These are phyloP conservation scores for Cornus controversa DNA, from an alignment of 148 eudicot genomes.

Conservation along the genomic window DNA sequence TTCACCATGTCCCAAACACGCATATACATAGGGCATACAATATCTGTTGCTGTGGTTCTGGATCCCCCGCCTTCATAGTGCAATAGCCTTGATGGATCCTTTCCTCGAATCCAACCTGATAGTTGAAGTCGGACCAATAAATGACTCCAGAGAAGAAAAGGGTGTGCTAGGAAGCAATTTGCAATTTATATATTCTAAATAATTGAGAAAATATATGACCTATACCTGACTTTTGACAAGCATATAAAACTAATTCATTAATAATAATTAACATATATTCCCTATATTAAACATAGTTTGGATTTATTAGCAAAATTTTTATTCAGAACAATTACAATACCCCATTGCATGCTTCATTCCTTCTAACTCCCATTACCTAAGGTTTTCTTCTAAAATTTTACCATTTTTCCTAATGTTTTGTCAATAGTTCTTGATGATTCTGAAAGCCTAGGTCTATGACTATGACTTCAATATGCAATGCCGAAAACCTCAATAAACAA, in stretches of 20 bases:
- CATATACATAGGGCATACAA: slow-evolving; percentile 97
- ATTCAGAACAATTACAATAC: neutral
- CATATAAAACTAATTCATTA: neutral
- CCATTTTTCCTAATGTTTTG: neutral
- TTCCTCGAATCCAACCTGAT: slow-evolving; percentile 89
- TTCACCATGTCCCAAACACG: slow-evolving; percentile 87
- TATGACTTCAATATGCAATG: neutral
- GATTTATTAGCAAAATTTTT: neutral
- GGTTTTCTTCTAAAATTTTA: neutral
- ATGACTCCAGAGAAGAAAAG: neutral
- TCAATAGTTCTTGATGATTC: neutral
- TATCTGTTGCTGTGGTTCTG: slow-evolving; percentile 90
- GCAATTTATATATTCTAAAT: neutral
- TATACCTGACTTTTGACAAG: neutral
- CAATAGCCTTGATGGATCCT: slow-evolving; percentile 79
- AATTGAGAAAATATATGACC: neutral
- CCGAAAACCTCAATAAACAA: neutral
- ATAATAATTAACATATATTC: neutral
- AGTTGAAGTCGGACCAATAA: slow-evolving; percentile 16
- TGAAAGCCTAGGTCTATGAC: neutral
- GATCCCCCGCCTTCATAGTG: slow-evolving; percentile 99
- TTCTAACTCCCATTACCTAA: neutral
- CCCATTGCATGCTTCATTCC: neutral
- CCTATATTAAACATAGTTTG: neutral
- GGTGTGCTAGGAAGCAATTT: neutral